A percentile compares a stretch with the other conserved stretches of the same genome.
phyloP scores from a whole-genome alignment of 192 early-diverging fungal species.

The Coemansia sp. region DNA sequence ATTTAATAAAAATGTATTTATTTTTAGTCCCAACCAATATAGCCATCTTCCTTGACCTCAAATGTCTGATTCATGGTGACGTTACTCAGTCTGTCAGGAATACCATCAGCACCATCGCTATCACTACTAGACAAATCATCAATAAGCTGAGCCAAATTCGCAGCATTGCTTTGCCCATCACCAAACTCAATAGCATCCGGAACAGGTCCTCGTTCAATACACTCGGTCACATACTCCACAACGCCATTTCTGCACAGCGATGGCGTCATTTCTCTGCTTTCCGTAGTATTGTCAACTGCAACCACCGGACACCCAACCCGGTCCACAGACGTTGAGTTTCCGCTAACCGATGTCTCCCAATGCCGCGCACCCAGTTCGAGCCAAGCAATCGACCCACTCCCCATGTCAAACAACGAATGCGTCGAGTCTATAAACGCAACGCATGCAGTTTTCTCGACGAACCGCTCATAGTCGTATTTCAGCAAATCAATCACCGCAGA shows the following conservation, averaged over 20 bases:
- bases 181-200: slow-evolving; percentile 7
- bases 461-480: slow-evolving; percentile 35
- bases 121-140: slow-evolving; percentile 2
- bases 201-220: slow-evolving; percentile 26
- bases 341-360: slow-evolving; percentile 20
- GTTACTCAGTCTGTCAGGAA: background rate
- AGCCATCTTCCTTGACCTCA: slow-evolving; percentile 1
- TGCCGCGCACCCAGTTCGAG: slow-evolving; percentile 18
- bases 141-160: background rate
- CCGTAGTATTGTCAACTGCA: slow-evolving; percentile 23
- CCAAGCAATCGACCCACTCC: slow-evolving; percentile 16
- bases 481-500: slow-evolving; percentile 32
- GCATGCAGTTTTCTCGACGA: slow-evolving; percentile 19
- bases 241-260: slow-evolving; percentile 25
- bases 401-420: slow-evolving; percentile 29
- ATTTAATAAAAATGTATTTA: too few species aligned
- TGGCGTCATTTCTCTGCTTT: slow-evolving; percentile 33
- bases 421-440: slow-evolving; percentile 45
- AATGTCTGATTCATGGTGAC: background rate
- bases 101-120: background rate
- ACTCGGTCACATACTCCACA: slow-evolving; percentile 27
- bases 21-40: slow-evolving; percentile 16
- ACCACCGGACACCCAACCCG: slow-evolving; percentile 24
- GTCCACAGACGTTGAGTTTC: background rate
- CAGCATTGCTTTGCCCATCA: background rate